Evolutionary conservation across 495 filamentous ascomycete genomes (phyloP), one percentile per base, ranked within the genome.

Genomic region (Penicillium waksmanii): DNA sequence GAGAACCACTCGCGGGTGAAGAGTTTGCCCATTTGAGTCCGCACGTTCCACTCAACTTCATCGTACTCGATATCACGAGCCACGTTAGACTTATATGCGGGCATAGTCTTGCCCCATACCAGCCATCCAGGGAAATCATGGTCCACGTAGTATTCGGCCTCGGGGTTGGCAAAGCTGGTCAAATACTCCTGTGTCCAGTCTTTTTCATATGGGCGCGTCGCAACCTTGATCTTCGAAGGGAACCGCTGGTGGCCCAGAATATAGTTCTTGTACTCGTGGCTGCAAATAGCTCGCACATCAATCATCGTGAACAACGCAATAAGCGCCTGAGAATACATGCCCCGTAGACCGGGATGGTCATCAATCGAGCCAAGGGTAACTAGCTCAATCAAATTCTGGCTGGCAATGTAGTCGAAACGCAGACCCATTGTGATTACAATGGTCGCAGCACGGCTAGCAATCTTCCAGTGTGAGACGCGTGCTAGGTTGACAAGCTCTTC

Each of bases 41-140:
- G 87, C 19, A 87, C 85, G 1, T 82, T 80, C 67, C 75, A 85
- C 69, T 99, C 96, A 3, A 89, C 74, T 17, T 91, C 88, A 66
- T 99, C 95, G 68, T 92, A 98, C 56, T 86, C 85, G 17, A 92
- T 75, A 60, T 89, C 90, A 46, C 80, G 82, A 33, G 80, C 80
- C 13, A 90, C 83, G 42, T 88, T 85, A 8, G 89, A 87, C 56
- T 85, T 84, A 66, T 85, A 91, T 2, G 87, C 94, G 23, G 84
- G 86, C 81, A 98, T 91, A 10, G 80, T 84, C 69, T 96, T 89
- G 12, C 85, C 86, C 95, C 95, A 99, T 7, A 95, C 91, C n/a
- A 99, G 83, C 95, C 95, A 99, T 23, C 95, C 95, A 10, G 93
- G 91, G 73, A 96, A 89, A 67, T 97, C 94, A 54, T 84, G 84